Conservation (phyloP, 2,329 filamentous ascomycete genomes). For the Torrubiella hemipterigena region DNA sequence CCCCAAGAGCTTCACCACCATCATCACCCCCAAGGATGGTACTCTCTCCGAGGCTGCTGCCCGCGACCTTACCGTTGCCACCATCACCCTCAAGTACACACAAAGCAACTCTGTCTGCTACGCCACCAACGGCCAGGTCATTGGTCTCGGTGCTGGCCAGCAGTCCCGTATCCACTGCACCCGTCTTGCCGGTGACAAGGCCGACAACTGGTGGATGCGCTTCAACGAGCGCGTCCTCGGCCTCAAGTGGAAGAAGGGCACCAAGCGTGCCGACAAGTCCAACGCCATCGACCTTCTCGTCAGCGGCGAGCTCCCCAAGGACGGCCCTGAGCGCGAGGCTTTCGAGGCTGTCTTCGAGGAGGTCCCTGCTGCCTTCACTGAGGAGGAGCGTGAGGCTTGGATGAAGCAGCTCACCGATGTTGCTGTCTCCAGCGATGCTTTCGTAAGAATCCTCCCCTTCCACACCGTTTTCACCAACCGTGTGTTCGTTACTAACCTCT, state of each 20-base stretch:
- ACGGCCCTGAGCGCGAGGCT: conserved; percentile 69
- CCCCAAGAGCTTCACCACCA: conserved; percentile 64
- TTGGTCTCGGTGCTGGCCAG: conserved; percentile 91
- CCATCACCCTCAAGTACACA: conserved; percentile 96
- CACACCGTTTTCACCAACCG: neutral
- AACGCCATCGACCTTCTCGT: conserved; percentile 95
- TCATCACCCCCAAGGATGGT: conserved; percentile 75
- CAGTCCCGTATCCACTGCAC: conserved; percentile 99
- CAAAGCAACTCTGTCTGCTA: conserved; percentile 99
- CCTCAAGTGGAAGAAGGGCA: conserved; percentile 95
- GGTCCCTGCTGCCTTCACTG: conserved; percentile 70
- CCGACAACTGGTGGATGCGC: conserved; percentile 99
- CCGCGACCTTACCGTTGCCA: conserved; percentile 85
- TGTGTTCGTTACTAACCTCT: conserved; percentile 12
- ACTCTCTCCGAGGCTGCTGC: conserved; percentile 69
- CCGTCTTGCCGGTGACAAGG: conserved; percentile 91
- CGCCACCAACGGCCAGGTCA: conserved; percentile 81
- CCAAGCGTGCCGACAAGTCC: conserved; percentile 93
- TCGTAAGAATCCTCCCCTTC: conserved; percentile 66
- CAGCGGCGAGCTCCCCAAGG: conserved; percentile 76
- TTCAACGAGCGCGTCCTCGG: conserved; percentile 82
- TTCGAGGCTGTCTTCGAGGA: conserved; percentile 88
- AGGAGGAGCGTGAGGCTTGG: conserved; percentile 79
- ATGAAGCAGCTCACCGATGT: conserved; percentile 70
- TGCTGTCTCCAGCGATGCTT: conserved; percentile 85